Base-by-base conservation (phyloP, 1,284 basidiomycete genomes). In the Trichosporon asahii region DNA sequence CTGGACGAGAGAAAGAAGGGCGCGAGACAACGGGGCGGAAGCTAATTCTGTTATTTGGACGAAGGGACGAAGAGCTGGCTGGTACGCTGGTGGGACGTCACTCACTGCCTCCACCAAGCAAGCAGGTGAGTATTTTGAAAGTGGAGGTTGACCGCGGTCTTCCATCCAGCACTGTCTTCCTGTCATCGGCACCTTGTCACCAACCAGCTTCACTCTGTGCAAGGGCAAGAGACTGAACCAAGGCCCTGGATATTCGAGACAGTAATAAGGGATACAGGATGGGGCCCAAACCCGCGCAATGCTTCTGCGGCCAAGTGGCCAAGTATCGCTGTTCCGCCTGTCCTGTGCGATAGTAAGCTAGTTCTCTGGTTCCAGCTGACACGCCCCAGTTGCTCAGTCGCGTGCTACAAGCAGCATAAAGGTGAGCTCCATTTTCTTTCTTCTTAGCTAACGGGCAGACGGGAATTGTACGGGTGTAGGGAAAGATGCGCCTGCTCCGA, bases 321-420 rank as follows among this genome's bases (percentile, higher is more conserved):
- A 84, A 82, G 64, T 84, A 84, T 57, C 73, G 80, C 64, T 84
- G 82, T 70, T 73, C 80, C 15, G 73, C 73, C 35, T 84, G 82
- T 74, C 77, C 77, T 1, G 71, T 77, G 25, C 68, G 81, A 71
- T 84, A 84, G 82, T 84, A 66, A 68, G 80, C 72, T 18, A 5
- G 2, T 23, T 15, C 9, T 12, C 2, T 60, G 2, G 15, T 14
- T 5, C 8, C 1, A 18, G 55, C 67, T 72, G 66, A 70, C 70
- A n/a, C 1, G n/a, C n/a, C n/a, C 49, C 67, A 84, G 83, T 72
- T 84, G 83, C 71, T 84, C 83, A 1, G 82, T 84, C 3, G 60
- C 75, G 9, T 84, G 83, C 72, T 83, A 78, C 72, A 83, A 83
- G 69, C 66, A 68, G 37, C 82, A 84, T 68, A 83, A 83, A 66